Evolutionary conservation across 1,284 basidiomycete species (phyloP).

Genomic region (Lentinula novae-zelandiae): DNA sequence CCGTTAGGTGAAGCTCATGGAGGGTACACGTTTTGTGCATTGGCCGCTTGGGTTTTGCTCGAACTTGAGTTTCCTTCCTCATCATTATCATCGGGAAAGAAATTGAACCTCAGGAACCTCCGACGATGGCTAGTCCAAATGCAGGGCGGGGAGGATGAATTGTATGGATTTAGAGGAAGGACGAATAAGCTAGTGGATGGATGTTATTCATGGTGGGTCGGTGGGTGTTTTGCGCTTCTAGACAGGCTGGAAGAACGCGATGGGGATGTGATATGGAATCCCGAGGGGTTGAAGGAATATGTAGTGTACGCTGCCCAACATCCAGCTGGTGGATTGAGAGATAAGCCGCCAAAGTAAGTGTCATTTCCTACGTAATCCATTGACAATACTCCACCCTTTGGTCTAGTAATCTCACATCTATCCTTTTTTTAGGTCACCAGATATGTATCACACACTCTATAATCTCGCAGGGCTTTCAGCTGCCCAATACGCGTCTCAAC

Average conservation of each 20-base stretch:
- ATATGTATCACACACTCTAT: slow-evolving; percentile 91
- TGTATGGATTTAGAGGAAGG: slow-evolving; percentile 91
- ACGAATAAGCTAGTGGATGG: slow-evolving; percentile 99
- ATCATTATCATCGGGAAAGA: slow-evolving; percentile 17
- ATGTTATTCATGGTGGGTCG: slow-evolving; percentile 99
- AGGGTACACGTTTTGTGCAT: slow-evolving; percentile 93
- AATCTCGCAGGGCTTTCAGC: slow-evolving; percentile 86
- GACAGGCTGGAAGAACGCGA: slow-evolving; percentile 59
- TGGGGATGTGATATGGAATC: slow-evolving; percentile 29
- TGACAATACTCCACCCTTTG: background rate
- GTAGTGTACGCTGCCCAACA: slow-evolving; percentile 85
- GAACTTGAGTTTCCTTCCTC: slow-evolving; percentile 42
- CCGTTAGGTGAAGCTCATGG: slow-evolving; percentile 94
- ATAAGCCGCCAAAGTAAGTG: slow-evolving; percentile 90
- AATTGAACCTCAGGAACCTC: slow-evolving; percentile 60
- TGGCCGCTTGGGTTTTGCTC: slow-evolving; percentile 83
- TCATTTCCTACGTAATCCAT: background rate
- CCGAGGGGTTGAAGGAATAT: slow-evolving; percentile 82
- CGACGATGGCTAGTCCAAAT: slow-evolving; percentile 84
- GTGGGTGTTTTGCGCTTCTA: slow-evolving; percentile 82
- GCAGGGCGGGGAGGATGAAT: slow-evolving; percentile 82
- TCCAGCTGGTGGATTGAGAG: slow-evolving; percentile 81
- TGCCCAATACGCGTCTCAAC: slow-evolving; percentile 77
- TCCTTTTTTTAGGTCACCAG: slow-evolving; percentile 50
- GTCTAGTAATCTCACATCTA: background rate